Evolutionary conservation across 768 basidiomycete genomes (phyloP), one percentile per base, ranked within the genome.

Genomic region (Scleroderma citrinum): DNA sequence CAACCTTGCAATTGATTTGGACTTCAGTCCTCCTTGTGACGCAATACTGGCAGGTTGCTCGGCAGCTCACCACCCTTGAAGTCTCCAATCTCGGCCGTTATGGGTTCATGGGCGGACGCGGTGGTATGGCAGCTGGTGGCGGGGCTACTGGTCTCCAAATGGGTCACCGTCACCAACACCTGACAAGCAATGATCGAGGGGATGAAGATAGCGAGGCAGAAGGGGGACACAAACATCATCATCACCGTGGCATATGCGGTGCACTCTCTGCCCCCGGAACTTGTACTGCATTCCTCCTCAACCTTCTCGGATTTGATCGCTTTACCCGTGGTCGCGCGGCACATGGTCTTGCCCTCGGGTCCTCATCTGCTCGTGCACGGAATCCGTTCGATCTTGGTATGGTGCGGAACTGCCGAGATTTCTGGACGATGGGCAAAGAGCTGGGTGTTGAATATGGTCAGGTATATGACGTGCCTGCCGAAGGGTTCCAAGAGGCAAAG

Each of bases 51-150:
- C 96, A 99, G 67, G 82, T 97, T 47, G 80, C 85, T 2, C 80
- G 85, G 21, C 94, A 98, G 61, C 91, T 98, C 80, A 99, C 95
- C 2, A 97, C 95, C 0, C 77, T 94, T 47, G 95, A 99, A 62
- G 91, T 98, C 3, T 85, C 85, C 51, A 99, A 99, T 61, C 81
- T 98, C 2, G 92, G 95, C 3, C 80, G 95, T 40, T 97, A 85
- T 60, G 95, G 96, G 12, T 97, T 85, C 71, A 95, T 99, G 92
- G 95, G 96, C 32, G 94, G 94, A 0, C 82, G 90, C 35, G 88
- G 83, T 0, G 81, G 81, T 17, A 78, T 82, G 2, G 80, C 76
- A 32, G 71, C 86, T 6, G 71, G 73, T 17, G 73, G n/a, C n/a
- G n/a, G n/a, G n/a, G n/a, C n/a, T n/a, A n/a, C n/a, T n/a, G n/a